phyloP scores from a whole-genome alignment of 192 early-diverging fungal genomes.

The Haplosporangium gracile region DNA sequence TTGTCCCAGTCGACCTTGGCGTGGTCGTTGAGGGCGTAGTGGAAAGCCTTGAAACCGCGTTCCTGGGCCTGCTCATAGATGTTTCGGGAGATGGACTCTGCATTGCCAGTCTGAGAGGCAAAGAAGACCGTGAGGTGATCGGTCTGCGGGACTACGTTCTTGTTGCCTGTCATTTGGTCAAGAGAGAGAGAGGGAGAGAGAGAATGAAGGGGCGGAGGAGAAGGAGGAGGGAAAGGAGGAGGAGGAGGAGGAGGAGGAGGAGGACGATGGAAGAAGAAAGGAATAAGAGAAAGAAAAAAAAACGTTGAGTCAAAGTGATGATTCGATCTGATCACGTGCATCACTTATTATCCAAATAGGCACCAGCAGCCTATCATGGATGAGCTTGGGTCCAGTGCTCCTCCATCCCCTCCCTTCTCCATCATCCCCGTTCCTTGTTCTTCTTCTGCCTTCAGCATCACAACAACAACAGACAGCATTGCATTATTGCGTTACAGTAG shows the following conservation, averaged over 20 bases:
- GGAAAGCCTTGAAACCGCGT: slow-evolving; percentile 76
- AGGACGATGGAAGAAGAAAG: not conserved
- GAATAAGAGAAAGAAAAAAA: not conserved
- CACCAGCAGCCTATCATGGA: not conserved
- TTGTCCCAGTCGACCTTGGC: slow-evolving; percentile 69
- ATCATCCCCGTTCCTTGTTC: not conserved
- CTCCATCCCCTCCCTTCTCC: not conserved
- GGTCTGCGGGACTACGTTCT: slow-evolving; percentile 25
- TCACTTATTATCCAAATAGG: not conserved
- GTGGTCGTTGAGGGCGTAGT: slow-evolving; percentile 81
- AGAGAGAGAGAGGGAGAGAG: not conserved
- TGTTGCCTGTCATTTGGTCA: not conserved
- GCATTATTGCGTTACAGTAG: too few relatives aligned
- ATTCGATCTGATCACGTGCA: not conserved
- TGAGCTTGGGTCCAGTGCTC: not conserved
- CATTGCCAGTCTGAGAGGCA: slow-evolving; percentile 96
- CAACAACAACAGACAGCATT: too few relatives aligned
- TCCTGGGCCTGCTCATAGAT: slow-evolving; percentile 80
- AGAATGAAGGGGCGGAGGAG: not conserved
- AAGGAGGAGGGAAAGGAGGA: not conserved
- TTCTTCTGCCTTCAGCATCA: not conserved
- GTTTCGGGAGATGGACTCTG: slow-evolving; percentile 92
- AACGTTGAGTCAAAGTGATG: not conserved
- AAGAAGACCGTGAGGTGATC: slow-evolving; percentile 71
- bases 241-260: not conserved